Conservation (phyloP, 441 rosid species). For the Heliophila coronopifolia region DNA sequence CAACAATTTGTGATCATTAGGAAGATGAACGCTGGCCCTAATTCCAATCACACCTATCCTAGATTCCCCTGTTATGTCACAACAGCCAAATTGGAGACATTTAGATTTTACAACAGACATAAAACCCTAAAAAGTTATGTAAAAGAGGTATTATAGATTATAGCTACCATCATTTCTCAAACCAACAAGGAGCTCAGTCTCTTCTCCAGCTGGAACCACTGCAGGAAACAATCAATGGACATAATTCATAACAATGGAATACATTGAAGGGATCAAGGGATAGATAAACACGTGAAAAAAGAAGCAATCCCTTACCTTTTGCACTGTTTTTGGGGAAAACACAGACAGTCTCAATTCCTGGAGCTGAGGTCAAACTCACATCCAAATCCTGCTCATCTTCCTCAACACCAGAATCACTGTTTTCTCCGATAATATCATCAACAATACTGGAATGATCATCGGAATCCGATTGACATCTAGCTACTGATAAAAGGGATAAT, state of each 20-base stretch:
- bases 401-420: constrained; percentile 61
- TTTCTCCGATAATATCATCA: constrained; percentile 42
- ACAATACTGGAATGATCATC: constrained; percentile 36
- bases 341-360: constrained; percentile 62
- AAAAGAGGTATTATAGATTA: constrained; percentile 12
- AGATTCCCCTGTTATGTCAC: constrained; percentile 45
- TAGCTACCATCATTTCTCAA: constrained; percentile 76
- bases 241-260: background rate
- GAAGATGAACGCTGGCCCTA: constrained; percentile 87
- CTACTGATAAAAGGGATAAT: constrained; percentile 35
- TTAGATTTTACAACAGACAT: constrained; percentile 2
- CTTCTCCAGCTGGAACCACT: constrained; percentile 92
- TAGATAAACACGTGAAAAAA: background rate
- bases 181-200: constrained; percentile 77
- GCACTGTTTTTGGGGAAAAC: constrained; percentile 85
- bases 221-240: too few relatives aligned
- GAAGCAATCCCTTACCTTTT: constrained; percentile 37
- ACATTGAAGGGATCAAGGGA: background rate
- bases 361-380: constrained; percentile 51
- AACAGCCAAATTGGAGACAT: constrained; percentile 11
- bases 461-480: constrained; percentile 63
- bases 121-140: background rate
- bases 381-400: constrained; percentile 73
- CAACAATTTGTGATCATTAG: constrained; percentile 65
- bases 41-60: constrained; percentile 60